Evolutionary conservation across 805 yeast genomes (phyloP).

Genomic region (Yueomyces sinensis): DNA sequence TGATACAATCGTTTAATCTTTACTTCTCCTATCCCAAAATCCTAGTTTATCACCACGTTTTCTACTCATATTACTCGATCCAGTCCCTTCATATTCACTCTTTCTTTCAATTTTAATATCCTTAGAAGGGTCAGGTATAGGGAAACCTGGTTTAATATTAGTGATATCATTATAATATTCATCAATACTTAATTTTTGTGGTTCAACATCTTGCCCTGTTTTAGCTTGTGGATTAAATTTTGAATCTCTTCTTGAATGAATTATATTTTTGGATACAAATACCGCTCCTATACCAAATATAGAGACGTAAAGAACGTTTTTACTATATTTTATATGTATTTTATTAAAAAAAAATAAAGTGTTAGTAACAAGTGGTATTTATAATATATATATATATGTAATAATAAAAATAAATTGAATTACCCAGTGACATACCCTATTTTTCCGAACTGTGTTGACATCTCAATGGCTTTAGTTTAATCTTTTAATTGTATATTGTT

Average conservation of each 20-base stretch:
- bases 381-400: neutral
- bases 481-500: too few species aligned
- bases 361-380: neutral
- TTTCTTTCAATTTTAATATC: slow-evolving; percentile 27
- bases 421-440: slow-evolving; percentile 17
- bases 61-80: slow-evolving; percentile 44
- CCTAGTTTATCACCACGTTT: slow-evolving; percentile 39
- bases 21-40: slow-evolving; percentile 14
- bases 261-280: slow-evolving; percentile 15
- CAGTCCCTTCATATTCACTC: slow-evolving; percentile 57
- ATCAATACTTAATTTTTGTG: neutral
- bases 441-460: slow-evolving; percentile 5
- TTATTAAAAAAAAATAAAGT: too few species aligned
- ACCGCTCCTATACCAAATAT: slow-evolving; percentile 18
- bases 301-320: slow-evolving; percentile 15
- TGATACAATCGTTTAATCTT: slow-evolving; percentile 1
- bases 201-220: slow-evolving; percentile 2
- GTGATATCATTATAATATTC: slow-evolving; percentile 26
- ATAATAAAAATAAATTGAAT: too few species aligned
- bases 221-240: slow-evolving; percentile 24
- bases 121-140: slow-evolving; percentile 20
- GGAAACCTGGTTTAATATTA: slow-evolving; percentile 42
- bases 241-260: slow-evolving; percentile 25
- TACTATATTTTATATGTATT: slow-evolving; percentile 5
- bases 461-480: too few species aligned